Percentiles rank a stretch among this genome's conserved stretches.
Conservation (phyloP, 2,329 filamentous ascomycete genomes). For the Alternaria arborescens region DNA sequence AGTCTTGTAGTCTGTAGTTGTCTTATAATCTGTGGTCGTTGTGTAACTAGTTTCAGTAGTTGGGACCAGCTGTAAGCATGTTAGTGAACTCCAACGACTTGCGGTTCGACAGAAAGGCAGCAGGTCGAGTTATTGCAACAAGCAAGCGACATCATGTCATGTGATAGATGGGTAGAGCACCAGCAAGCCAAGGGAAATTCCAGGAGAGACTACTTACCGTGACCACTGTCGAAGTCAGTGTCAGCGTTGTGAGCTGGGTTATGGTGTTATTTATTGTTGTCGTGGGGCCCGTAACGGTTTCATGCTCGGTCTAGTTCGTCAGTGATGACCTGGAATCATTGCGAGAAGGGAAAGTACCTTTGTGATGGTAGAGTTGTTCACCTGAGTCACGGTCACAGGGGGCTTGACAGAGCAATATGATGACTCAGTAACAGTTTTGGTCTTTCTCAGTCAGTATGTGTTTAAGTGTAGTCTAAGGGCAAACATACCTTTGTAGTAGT, state of each 20-base stretch:
- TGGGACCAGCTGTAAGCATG: constrained; percentile 17
- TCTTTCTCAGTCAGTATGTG: neutral
- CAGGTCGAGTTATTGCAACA: neutral
- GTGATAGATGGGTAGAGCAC: neutral
- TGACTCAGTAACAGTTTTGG: neutral
- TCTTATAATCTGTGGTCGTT: constrained; percentile 19
- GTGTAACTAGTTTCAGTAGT: constrained; percentile 23
- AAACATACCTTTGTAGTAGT: constrained; percentile 3
- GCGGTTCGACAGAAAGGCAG: neutral
- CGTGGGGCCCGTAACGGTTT: constrained; percentile 8
- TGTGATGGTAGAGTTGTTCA: constrained; percentile 13
- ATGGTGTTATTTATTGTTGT: constrained; percentile 22
- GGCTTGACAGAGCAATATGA: neutral
- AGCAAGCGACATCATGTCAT: neutral
- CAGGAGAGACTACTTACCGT: constrained; percentile 16
- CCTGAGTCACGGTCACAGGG: constrained; percentile 9
- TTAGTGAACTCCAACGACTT: neutral
- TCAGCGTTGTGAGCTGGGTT: constrained; percentile 23
- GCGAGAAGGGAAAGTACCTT: neutral
- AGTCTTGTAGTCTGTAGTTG: neutral
- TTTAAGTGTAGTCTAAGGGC: neutral
- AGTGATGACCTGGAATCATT: neutral
- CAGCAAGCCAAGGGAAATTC: neutral
- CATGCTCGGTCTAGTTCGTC: constrained; percentile 2
- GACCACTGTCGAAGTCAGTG: constrained; percentile 26